Percentiles rank a stretch among this genome's conserved stretches.
Evolutionary conservation across 176 grass and related monocot species (phyloP).

Genomic region (bread wheat (Triticum aestivum)): IWGSC_CS_RefSeq_v2.1 NC_057811.1:486616663-486617162

Average conservation of each 20-base stretch:
- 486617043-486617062: neutral
- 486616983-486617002: neutral
- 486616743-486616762: neutral
- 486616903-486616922: no score
- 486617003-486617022: neutral
- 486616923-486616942: no score
- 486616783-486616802: neutral
- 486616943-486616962: neutral
- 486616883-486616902: no score
- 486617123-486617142: neutral
- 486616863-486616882: no score
- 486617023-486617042: neutral
- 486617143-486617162: no score
- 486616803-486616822: neutral
- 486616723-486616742: neutral
- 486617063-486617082: neutral
- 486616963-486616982: neutral
- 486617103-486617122: neutral
- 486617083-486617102: neutral
- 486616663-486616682: neutral
- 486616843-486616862: no score
- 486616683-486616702: neutral
- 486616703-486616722: neutral
- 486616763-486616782: slow-evolving; percentile 17
- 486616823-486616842: neutral